Base-by-base conservation (phyloP, 768 basidiomycete genomes). In the Rhodotorula toruloides region DNA sequence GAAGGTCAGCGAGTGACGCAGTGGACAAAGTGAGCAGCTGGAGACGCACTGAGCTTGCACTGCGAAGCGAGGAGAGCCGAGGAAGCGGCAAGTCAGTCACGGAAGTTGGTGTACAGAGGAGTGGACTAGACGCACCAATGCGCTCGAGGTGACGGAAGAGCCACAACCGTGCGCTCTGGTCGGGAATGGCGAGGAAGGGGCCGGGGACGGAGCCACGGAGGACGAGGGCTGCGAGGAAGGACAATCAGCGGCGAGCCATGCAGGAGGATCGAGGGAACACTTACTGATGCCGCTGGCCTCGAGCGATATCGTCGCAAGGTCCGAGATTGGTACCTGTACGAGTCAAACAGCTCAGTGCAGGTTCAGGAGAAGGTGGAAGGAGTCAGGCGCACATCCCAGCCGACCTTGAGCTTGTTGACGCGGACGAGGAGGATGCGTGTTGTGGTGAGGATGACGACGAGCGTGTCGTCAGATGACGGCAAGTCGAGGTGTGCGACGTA, bases 281-380 rank as follows among this genome's bases (percentile, higher is more conserved):
- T 37, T 36, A 71, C 65, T 62, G 74, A 99, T 90, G 2, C 93
- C 93, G 22, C 85, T 90, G 74, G 92, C 87, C 75, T 97, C 93
- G 34, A 90, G 85, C 7, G 86, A 88, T 50, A 98, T 85, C 25
- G 89, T 90, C 76, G 89, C 86, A 6, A 97, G 84, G 71, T 90
- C 86, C 27, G 84, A 84, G 76, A 98, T 85, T 0, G 91, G 87
- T 21, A 54, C 44, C 44, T 46, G 44, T 22, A 13, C 8, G 21
- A 12, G n/a, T 25, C 12, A 17, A 25, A 21, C 44, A 46, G 44
- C 44, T 42, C 42, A 12, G 42, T 12, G 12, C 42, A 42, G 13
- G 42, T 12, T 42, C 42, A 12, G 40, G 40, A 42, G 13, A 11
- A 46, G 44, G 21, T 21, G 13, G 44, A 46, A 9, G 21, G 40